A percentile compares a stretch with the other conserved stretches of the same genome.
phyloP scores from a whole-genome alignment of 139 green algal species.

The Chlamydomonas applanata region DNA sequence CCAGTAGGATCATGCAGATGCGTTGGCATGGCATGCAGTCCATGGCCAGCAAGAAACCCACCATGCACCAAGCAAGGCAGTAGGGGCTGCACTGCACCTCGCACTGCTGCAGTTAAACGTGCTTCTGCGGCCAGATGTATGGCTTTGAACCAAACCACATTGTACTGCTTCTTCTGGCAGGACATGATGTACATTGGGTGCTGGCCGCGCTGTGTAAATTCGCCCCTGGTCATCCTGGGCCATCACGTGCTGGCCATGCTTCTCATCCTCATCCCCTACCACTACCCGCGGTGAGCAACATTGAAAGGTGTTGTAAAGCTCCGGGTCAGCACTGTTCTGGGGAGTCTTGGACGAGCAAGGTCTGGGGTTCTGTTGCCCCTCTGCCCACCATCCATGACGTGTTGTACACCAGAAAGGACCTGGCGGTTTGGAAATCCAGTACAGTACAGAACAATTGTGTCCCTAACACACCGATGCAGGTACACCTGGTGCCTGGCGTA shows the following conservation, averaged over 20 bases:
- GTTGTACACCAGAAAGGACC: too few species aligned
- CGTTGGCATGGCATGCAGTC: too few species aligned
- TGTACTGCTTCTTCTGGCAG: background rate
- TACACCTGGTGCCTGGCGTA: slow-evolving; percentile 52
- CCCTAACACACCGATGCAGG: background rate
- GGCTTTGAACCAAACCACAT: background rate
- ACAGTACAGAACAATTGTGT: too few species aligned
- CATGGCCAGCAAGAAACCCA: too few species aligned
- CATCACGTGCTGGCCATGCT: slow-evolving; percentile 46
- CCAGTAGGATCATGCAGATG: too few species aligned
- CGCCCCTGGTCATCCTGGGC: slow-evolving; percentile 47
- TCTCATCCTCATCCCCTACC: slow-evolving; percentile 54
- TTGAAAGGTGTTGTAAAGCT: too few species aligned
- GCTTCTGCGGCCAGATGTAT: background rate
- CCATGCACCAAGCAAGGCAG: too few species aligned
- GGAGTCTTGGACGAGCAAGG: too few species aligned
- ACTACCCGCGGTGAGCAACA: slow-evolving; percentile 36
- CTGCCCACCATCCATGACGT: too few species aligned
- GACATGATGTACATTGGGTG: slow-evolving; percentile 28
- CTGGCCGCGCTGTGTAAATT: slow-evolving; percentile 49
- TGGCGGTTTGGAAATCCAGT: too few species aligned
- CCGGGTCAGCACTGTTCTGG: too few species aligned
- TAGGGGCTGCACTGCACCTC: slow-evolving; percentile 25
- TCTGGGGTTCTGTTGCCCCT: too few species aligned
- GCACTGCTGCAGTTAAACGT: background rate